These are phyloP conservation scores for Rutstroemia sp. DNA, from an alignment of 2,329 filamentous ascomycete species.

Conservation along the genomic window DNA sequence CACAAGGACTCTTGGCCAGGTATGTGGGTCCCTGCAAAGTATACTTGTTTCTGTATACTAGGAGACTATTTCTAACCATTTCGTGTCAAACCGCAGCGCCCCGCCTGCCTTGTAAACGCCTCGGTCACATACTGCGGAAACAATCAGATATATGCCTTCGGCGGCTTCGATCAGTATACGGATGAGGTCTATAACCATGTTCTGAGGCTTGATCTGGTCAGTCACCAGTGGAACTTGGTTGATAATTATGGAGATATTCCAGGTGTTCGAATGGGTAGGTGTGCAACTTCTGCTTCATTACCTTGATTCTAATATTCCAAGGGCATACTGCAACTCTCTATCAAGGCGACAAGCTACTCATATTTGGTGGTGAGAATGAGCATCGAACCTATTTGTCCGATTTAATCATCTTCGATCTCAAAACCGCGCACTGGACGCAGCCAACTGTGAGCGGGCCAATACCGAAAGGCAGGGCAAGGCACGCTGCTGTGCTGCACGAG, in stretches of 20 bases:
- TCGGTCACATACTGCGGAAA: conserved; percentile 98
- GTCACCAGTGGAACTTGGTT: conserved; percentile 88
- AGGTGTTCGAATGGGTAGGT: conserved; percentile 87
- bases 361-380: conserved; percentile 97
- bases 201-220: conserved; percentile 75
- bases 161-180: conserved; percentile 96
- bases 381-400: conserved; percentile 93
- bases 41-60: background rate
- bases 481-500: conserved; percentile 86
- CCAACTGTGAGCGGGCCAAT: conserved; percentile 78
- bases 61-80: background rate
- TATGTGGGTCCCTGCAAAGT: background rate
- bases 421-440: conserved; percentile 91
- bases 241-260: conserved; percentile 99
- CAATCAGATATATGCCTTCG: conserved; percentile 96
- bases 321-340: conserved; percentile 93
- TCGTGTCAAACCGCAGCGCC: conserved; percentile 40
- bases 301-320: conserved; percentile 30
- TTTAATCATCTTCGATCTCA: conserved; percentile 90
- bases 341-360: conserved; percentile 87
- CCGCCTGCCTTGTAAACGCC: conserved; percentile 93
- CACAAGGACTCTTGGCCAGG: conserved; percentile 65
- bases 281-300: background rate
- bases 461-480: conserved; percentile 83
- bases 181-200: conserved; percentile 99